phyloP scores from a whole-genome alignment of 192 early-diverging fungal species.

The Bifiguratus adelaidae region DNA sequence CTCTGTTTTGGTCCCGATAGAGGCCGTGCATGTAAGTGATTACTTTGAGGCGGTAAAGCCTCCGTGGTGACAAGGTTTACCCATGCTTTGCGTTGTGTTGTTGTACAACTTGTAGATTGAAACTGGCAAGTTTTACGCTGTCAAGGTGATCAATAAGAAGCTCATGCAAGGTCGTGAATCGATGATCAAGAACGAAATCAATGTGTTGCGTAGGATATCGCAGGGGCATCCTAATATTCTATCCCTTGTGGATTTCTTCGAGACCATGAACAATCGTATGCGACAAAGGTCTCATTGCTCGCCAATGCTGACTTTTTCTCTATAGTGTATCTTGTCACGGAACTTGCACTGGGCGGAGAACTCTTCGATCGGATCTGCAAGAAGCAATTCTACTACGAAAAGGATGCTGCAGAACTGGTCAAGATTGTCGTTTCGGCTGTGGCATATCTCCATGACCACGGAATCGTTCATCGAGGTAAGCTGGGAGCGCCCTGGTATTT shows the following conservation, averaged over 20 bases:
- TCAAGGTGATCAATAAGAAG: conserved; percentile 73
- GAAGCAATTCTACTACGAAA: conserved; percentile 61
- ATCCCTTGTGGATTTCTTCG: conserved; percentile 69
- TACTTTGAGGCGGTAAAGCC: too few relatives aligned
- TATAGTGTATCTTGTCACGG: conserved; percentile 66
- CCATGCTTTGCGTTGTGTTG: too few relatives aligned
- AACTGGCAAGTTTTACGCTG: conserved; percentile 60
- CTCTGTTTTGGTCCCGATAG: conserved; percentile 9
- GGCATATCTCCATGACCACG: conserved; percentile 72
- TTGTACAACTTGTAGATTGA: conserved; percentile 29
- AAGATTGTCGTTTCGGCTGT: conserved; percentile 69
- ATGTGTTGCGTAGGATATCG: conserved; percentile 54
- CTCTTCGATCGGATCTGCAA: conserved; percentile 80
- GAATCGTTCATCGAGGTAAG: conserved; percentile 70
- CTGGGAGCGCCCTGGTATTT: background rate
- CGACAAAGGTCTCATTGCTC: background rate
- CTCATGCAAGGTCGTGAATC: conserved; percentile 57
- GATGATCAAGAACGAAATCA: conserved; percentile 66
- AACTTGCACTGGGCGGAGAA: conserved; percentile 81
- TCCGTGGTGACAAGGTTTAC: too few relatives aligned
- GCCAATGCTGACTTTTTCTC: background rate
- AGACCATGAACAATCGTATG: conserved; percentile 58
- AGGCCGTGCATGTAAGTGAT: conserved; percentile 41
- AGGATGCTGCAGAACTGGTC: conserved; percentile 72
- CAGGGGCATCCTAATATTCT: conserved; percentile 63